Conservation (phyloP, 1,284 basidiomycete genomes). For the Singerocomus rubriflavus region DNA sequence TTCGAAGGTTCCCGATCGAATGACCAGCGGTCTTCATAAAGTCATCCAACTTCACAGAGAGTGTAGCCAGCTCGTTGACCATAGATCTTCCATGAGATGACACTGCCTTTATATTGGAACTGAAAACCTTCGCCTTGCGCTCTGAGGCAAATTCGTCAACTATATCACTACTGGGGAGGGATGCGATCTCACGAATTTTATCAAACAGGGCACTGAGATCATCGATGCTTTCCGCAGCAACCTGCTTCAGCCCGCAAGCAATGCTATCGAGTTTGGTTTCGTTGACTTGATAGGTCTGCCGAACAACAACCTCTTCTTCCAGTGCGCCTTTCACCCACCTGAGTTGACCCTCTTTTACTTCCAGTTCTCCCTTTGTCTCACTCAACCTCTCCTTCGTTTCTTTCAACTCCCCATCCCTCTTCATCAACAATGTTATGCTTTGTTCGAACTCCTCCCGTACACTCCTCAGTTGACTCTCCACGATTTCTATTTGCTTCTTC, state of each 20-base stretch:
- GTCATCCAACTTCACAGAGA: slow-evolving; percentile 60
- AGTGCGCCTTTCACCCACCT: slow-evolving; percentile 53
- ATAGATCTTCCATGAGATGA: slow-evolving; percentile 60
- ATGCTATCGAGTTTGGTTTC: slow-evolving; percentile 72
- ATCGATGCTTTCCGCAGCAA: slow-evolving; percentile 64
- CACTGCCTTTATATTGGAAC: slow-evolving; percentile 65
- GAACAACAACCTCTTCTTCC: slow-evolving; percentile 75
- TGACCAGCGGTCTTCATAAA: slow-evolving; percentile 60
- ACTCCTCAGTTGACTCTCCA: slow-evolving; percentile 77
- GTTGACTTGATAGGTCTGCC: slow-evolving; percentile 73
- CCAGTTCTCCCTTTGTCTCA: slow-evolving; percentile 53
- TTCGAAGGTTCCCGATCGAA: slow-evolving; percentile 50
- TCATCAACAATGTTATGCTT: slow-evolving; percentile 73
- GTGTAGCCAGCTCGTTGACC: slow-evolving; percentile 45
- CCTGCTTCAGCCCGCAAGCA: slow-evolving; percentile 65
- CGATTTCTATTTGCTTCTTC: slow-evolving; percentile 75
- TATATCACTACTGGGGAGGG: background rate
- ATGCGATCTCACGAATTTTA: slow-evolving; percentile 69
- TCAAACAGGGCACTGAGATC: slow-evolving; percentile 78
- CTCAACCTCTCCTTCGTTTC: slow-evolving; percentile 59
- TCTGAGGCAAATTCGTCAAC: slow-evolving; percentile 43
- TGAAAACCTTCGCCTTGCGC: slow-evolving; percentile 68
- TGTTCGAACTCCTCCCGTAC: slow-evolving; percentile 91
- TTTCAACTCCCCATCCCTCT: slow-evolving; percentile 72
- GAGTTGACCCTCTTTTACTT: slow-evolving; percentile 53